These are phyloP conservation scores for Ophiocordyceps camponoti-leonardi DNA, from an alignment of 2,329 filamentous ascomycete species.

Conservation along the genomic window DNA sequence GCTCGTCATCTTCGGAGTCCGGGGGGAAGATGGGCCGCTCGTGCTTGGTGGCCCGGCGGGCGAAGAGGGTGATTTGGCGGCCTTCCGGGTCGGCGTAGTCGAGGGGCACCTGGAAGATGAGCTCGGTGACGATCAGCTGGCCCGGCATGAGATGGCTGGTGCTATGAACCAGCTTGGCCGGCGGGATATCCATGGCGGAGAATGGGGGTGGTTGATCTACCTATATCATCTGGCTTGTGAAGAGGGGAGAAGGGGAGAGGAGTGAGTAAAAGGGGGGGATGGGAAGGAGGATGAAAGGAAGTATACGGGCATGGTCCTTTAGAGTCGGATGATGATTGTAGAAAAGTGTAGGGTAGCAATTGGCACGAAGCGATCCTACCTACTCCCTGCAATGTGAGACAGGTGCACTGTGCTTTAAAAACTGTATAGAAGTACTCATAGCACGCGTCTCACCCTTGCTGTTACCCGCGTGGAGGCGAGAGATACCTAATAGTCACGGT, in stretches of 20 bases:
- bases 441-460: too few species aligned
- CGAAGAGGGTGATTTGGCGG: conserved; percentile 58
- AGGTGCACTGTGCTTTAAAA: too few species aligned
- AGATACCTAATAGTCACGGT: too few species aligned
- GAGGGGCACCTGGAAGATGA: conserved; percentile 74
- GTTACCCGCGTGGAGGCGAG: too few species aligned
- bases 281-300: background rate
- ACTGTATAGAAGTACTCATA: too few species aligned
- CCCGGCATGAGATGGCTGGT: conserved; percentile 33
- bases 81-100: conserved; percentile 50
- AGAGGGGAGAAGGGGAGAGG: background rate
- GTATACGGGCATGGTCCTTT: background rate
- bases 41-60: conserved; percentile 50
- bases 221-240: background rate
- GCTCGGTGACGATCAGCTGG: conserved; percentile 58
- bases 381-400: too few species aligned
- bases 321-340: background rate
- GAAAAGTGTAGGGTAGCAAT: too few species aligned
- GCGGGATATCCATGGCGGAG: conserved; percentile 10
- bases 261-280: background rate
- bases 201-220: conserved; percentile 1
- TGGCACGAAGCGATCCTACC: too few species aligned
- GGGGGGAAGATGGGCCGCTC: conserved; percentile 40
- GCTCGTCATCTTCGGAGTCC: conserved; percentile 6
- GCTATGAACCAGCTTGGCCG: conserved; percentile 22